These are phyloP conservation scores for Atractiella rhizophila DNA, from an alignment of 768 basidiomycete genomes.

Conservation along the genomic window DNA sequence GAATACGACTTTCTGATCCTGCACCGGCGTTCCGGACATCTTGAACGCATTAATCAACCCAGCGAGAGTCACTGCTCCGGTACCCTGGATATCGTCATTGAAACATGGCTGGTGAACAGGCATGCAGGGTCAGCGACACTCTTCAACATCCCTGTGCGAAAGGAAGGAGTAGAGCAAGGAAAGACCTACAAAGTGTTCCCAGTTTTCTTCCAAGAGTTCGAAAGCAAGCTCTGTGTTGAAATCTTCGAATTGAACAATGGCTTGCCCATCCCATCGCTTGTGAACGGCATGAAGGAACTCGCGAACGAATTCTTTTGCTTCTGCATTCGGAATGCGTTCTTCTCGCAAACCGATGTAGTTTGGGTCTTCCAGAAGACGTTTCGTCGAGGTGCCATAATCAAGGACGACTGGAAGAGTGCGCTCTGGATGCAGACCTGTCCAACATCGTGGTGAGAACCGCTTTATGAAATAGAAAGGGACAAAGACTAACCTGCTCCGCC, in stretches of 20 bases:
- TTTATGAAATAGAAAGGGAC: background rate
- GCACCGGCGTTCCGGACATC: conserved; percentile 23
- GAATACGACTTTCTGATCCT: conserved; percentile 64
- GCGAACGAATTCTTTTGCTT: conserved; percentile 54
- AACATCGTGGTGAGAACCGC: background rate
- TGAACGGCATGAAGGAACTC: conserved; percentile 72
- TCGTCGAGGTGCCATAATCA: conserved; percentile 73
- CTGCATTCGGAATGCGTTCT: conserved; percentile 35
- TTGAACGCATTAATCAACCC: conserved; percentile 54
- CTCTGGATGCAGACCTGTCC: background rate
- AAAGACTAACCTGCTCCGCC: background rate
- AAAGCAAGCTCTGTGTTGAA: conserved; percentile 75
- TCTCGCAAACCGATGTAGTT: conserved; percentile 66
- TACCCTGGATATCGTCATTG: conserved; percentile 22
- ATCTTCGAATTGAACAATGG: conserved; percentile 50
- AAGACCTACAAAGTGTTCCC: too few species aligned
- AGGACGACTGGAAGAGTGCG: conserved; percentile 51
- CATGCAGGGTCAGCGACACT: too few species aligned
- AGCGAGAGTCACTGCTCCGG: conserved; percentile 65
- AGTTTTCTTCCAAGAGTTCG: conserved; percentile 50
- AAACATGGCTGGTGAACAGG: conserved; percentile 18
- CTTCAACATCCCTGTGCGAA: too few species aligned
- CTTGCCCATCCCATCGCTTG: conserved; percentile 44
- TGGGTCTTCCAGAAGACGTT: conserved; percentile 53
- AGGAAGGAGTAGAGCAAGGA: conserved; percentile 20